A percentile compares a stretch with the other conserved stretches of the same genome.
These are phyloP conservation scores for Apiotrichum sp. DNA, from an alignment of 1,284 basidiomycete genomes.

Conservation along the genomic window DNA sequence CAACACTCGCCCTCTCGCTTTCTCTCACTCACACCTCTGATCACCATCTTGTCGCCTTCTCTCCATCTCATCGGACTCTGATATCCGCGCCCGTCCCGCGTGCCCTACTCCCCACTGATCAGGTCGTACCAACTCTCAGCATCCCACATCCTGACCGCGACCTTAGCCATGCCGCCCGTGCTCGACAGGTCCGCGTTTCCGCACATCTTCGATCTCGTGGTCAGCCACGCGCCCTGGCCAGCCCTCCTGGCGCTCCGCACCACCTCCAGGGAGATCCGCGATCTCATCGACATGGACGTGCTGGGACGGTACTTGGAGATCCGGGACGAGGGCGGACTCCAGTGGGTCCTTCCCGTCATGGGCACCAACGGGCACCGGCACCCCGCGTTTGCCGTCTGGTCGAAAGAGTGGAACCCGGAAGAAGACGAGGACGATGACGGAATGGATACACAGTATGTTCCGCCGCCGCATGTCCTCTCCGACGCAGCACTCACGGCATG, in stretches of 20 bases:
- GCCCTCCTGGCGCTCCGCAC: not conserved
- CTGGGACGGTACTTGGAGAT: not conserved
- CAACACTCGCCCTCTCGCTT: too few species aligned
- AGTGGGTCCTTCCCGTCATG: not conserved
- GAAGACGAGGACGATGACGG: not conserved
- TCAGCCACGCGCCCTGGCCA: not conserved
- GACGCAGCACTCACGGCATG: not conserved
- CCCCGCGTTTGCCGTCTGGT: constrained; percentile 1
- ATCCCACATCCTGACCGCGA: not conserved
- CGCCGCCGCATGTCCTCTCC: not conserved
- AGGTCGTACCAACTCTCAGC: too few species aligned
- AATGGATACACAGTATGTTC: not conserved
- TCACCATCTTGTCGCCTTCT: too few species aligned
- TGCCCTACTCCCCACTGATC: too few species aligned
- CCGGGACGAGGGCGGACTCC: not conserved
- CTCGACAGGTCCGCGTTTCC: constrained; percentile 4
- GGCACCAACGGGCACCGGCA: not conserved
- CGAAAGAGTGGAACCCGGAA: not conserved
- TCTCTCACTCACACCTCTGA: too few species aligned
- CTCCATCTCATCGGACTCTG: too few species aligned
- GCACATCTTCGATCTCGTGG: not conserved
- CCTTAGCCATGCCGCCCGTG: not conserved
- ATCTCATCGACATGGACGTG: not conserved
- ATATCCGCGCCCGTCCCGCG: too few species aligned
- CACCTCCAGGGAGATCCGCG: not conserved